phyloP scores from a whole-genome alignment of 345 rosid genomes.

The Rhizophora apiculata region DNA sequence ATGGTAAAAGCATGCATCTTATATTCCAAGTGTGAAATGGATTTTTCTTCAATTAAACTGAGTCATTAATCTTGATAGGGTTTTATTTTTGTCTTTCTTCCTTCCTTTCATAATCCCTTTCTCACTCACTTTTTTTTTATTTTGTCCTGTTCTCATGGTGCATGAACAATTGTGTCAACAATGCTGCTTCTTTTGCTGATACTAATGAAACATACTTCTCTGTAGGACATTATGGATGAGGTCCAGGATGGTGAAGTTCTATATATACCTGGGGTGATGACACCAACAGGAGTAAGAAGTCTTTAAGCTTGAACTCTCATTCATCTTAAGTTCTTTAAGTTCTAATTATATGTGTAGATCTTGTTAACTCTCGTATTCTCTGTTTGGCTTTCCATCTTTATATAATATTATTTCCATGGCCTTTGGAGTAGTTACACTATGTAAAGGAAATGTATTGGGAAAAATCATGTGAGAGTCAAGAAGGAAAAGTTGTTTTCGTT shows the following conservation, averaged over 20 bases:
- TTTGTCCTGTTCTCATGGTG: not conserved
- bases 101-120: not conserved
- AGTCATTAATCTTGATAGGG: not conserved
- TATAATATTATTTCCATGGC: too few species aligned
- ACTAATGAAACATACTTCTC: constrained; percentile 15
- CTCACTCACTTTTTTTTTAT: not conserved
- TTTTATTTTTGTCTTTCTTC: not conserved
- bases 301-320: not conserved
- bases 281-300: constrained; percentile 58
- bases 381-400: not conserved
- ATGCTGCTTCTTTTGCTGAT: not conserved
- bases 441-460: too few species aligned
- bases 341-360: too few species aligned
- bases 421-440: too few species aligned
- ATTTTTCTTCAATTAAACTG: not conserved
- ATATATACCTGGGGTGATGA: constrained; percentile 62
- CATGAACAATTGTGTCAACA: not conserved
- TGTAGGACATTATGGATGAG: constrained; percentile 43
- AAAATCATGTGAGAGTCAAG: too few species aligned
- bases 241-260: constrained; percentile 32
- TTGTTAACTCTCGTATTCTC: too few species aligned
- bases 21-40: not conserved
- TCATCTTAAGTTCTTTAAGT: not conserved
- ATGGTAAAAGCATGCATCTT: constrained; percentile 33
- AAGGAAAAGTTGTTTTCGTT: too few species aligned